phyloP scores from a whole-genome alignment of 1,139 yeast species.

The Lipomyces yarrowii region DNA sequence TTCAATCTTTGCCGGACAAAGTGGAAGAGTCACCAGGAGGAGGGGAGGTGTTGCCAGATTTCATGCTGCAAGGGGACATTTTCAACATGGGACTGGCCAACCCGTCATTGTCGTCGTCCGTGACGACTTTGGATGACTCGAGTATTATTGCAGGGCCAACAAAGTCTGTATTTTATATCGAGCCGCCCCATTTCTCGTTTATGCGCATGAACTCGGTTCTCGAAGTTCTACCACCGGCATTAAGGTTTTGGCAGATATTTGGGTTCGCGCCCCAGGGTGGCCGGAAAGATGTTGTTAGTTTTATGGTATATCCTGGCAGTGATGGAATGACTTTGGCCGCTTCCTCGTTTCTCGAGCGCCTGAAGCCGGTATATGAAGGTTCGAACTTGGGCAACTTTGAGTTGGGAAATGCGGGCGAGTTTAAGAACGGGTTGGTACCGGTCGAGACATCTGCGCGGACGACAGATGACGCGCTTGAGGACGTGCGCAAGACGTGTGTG shows the following conservation, averaged over 20 bases:
- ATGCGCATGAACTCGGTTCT: constrained; percentile 22
- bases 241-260: constrained; percentile 37
- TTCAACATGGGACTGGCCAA: constrained; percentile 5
- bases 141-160: not conserved
- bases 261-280: constrained; percentile 44
- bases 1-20: not conserved
- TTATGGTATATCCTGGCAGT: constrained; percentile 41
- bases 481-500: constrained; percentile 13
- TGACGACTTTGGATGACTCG: constrained; percentile 9
- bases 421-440: constrained; percentile 29
- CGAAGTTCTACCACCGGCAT: constrained; percentile 29
- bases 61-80: constrained; percentile 16
- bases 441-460: constrained; percentile 11
- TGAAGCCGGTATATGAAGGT: constrained; percentile 44
- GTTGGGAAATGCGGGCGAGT: constrained; percentile 37
- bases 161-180: constrained; percentile 18
- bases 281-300: constrained; percentile 38
- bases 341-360: constrained; percentile 35
- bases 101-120: not conserved
- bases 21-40: not conserved
- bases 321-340: constrained; percentile 38
- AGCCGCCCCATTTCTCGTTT: constrained; percentile 29
- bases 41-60: constrained; percentile 11
- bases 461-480: constrained; percentile 22
- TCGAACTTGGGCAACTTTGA: constrained; percentile 42